These are phyloP conservation scores for Jaapia argillacea DNA, from an alignment of 768 basidiomycete species.

Conservation along the genomic window DNA sequence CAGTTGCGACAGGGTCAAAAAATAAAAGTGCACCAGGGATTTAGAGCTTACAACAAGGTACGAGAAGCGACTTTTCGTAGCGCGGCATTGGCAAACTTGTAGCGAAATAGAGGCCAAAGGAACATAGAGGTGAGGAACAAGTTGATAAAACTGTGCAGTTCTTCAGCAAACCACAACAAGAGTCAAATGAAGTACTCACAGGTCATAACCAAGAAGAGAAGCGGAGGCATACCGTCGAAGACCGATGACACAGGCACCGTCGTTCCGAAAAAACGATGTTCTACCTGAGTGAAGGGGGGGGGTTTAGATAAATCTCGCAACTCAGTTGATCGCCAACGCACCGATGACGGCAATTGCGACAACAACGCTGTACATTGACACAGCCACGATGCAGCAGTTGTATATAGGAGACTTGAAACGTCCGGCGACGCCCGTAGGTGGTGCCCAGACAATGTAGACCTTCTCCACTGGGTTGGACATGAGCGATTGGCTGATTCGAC, in stretches of 20 bases:
- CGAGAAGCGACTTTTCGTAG: slow-evolving; percentile 30
- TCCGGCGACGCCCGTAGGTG: slow-evolving; percentile 17
- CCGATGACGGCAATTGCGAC: slow-evolving; percentile 28
- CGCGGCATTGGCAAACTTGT: slow-evolving; percentile 20
- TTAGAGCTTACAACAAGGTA: slow-evolving; percentile 27
- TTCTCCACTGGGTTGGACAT: slow-evolving; percentile 25
- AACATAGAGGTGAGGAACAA: slow-evolving; percentile 32
- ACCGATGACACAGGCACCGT: slow-evolving; percentile 37
- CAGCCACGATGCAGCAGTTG: slow-evolving; percentile 24
- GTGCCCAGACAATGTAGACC: slow-evolving; percentile 36
- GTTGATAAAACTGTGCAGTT: slow-evolving; percentile 18
- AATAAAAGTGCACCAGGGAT: background rate
- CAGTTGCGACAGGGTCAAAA: background rate
- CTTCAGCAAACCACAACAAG: background rate
- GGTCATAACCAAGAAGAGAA: slow-evolving; percentile 34
- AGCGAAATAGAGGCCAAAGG: slow-evolving; percentile 33
- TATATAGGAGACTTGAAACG: slow-evolving; percentile 32
- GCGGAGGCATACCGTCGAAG: slow-evolving; percentile 32
- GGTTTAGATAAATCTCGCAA: too few species aligned
- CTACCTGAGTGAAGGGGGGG: slow-evolving; percentile 19
- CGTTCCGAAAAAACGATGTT: slow-evolving; percentile 23
- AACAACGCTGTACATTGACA: slow-evolving; percentile 28
- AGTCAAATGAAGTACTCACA: slow-evolving; percentile 21
- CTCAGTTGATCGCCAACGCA: too few species aligned
- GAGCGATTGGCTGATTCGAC: slow-evolving; percentile 1